Evolutionary conservation across 345 rosid species (phyloP).

Genomic region (Erodium maritimum): DNA sequence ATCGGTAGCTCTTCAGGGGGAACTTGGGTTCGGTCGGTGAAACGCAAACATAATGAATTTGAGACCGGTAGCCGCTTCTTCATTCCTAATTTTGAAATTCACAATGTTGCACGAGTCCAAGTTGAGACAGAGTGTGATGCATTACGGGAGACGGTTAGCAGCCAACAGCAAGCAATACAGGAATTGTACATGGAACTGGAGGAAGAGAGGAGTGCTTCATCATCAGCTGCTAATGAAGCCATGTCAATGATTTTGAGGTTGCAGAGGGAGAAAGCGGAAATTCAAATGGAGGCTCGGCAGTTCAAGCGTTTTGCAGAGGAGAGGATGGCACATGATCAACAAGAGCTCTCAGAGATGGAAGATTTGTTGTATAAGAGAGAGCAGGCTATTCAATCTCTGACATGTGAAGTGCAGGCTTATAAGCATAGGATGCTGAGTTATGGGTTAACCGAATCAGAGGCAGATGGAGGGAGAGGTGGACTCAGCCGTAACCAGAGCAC

Average conservation of each 20-base stretch:
- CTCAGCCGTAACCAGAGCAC: constrained; percentile 31
- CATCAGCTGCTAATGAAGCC: constrained; percentile 89
- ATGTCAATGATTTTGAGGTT: constrained; percentile 96
- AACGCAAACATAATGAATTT: neutral
- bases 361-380: constrained; percentile 85
- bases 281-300: constrained; percentile 86
- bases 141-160: constrained; percentile 61
- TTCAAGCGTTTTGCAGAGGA: constrained; percentile 85
- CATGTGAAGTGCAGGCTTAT: constrained; percentile 79
- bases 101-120: constrained; percentile 51
- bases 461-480: constrained; percentile 40
- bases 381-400: constrained; percentile 67
- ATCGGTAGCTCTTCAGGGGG: neutral
- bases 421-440: constrained; percentile 93
- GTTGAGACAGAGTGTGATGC: constrained; percentile 69
- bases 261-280: constrained; percentile 95
- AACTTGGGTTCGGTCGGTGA: neutral
- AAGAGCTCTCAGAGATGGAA: constrained; percentile 58
- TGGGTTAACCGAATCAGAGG: constrained; percentile 65
- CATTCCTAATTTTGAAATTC: constrained; percentile 40
- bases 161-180: constrained; percentile 63
- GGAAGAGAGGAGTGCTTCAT: constrained; percentile 89
- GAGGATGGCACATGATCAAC: constrained; percentile 88
- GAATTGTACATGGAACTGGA: constrained; percentile 65
- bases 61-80: constrained; percentile 13